A percentile compares a stretch with the other conserved stretches of the same genome.
Evolutionary conservation across 805 yeast species (phyloP).

Genomic region (Cyberlindnera maclurae): DNA sequence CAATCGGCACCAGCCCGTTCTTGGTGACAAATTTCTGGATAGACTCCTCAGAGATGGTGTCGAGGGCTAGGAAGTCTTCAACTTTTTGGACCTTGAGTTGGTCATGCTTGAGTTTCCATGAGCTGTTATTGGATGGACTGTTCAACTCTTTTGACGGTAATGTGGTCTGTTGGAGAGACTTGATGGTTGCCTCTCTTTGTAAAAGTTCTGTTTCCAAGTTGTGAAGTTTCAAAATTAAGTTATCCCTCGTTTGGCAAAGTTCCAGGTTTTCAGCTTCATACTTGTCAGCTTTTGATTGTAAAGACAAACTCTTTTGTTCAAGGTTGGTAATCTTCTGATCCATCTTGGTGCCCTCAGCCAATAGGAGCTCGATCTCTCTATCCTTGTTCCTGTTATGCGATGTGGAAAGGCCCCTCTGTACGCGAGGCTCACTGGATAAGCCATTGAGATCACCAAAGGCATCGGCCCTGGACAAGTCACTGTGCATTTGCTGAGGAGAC

Average conservation of each 20-base stretch:
- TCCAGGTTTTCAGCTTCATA: conserved; percentile 18
- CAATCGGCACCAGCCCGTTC: conserved; percentile 41
- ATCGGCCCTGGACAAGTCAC: conserved; percentile 6
- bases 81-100: conserved; percentile 26
- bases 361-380: conserved; percentile 36
- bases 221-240: conserved; percentile 13
- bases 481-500: too few relatives aligned
- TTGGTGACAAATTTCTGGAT: conserved; percentile 26
- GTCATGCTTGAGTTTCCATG: conserved; percentile 47
- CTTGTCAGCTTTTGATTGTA: conserved; percentile 23
- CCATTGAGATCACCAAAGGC: conserved; percentile 9
- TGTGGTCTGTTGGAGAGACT: conserved; percentile 1
- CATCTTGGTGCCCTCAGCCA: conserved; percentile 43
- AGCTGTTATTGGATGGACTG: conserved; percentile 14
- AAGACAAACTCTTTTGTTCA: conserved; percentile 25
- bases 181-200: conserved; percentile 5
- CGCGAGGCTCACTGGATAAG: conserved; percentile 4
- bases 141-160: not conserved
- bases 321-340: conserved; percentile 36
- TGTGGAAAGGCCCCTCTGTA: conserved; percentile 22
- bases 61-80: conserved; percentile 20
- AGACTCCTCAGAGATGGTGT: conserved; percentile 20
- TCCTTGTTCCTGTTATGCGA: conserved; percentile 27
- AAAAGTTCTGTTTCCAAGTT: conserved; percentile 16
- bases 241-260: conserved; percentile 17